A percentile compares a stretch with the other conserved stretches of the same genome.
These are phyloP conservation scores for Colletotrichum sp. DNA, from an alignment of 2,329 filamentous ascomycete genomes.

Conservation along the genomic window DNA sequence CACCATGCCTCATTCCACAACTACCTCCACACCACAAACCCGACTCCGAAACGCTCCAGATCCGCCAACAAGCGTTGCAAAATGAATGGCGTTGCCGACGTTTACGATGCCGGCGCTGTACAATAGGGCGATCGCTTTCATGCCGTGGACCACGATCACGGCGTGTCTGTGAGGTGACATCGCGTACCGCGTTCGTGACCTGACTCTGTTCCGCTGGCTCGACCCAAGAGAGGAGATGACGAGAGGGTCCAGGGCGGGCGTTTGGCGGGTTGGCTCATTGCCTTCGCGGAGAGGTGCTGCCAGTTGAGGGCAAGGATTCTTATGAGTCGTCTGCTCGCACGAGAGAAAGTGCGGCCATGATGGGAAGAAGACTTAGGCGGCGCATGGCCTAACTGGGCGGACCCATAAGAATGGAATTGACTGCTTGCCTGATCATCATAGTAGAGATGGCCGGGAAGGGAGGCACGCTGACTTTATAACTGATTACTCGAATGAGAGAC, in stretches of 20 bases:
- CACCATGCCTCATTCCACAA: not conserved
- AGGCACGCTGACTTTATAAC: not conserved
- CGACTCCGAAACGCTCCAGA: not conserved
- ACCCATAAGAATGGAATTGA: not conserved
- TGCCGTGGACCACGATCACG: not conserved
- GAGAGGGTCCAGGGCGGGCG: not conserved
- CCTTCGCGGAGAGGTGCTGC: not conserved
- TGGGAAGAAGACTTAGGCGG: not conserved
- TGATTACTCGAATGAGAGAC: not conserved
- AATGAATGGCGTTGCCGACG: not conserved
- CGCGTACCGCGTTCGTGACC: not conserved
- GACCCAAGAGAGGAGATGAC: not conserved
- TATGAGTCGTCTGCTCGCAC: not conserved
- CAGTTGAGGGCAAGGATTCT: not conserved
- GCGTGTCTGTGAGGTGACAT: not conserved
- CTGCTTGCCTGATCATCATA: not conserved
- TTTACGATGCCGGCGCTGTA: not conserved
- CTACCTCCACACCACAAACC: not conserved
- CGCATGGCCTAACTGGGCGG: not conserved
- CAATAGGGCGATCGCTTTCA: not conserved
- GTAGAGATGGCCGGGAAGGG: accelerated
- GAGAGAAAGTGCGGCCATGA: not conserved
- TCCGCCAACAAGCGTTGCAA: not conserved
- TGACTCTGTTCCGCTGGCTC: not conserved
- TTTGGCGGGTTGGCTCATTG: not conserved